Conservation (phyloP, 2,329 filamentous ascomycete genomes). For the Claviceps maximensis region DNA sequence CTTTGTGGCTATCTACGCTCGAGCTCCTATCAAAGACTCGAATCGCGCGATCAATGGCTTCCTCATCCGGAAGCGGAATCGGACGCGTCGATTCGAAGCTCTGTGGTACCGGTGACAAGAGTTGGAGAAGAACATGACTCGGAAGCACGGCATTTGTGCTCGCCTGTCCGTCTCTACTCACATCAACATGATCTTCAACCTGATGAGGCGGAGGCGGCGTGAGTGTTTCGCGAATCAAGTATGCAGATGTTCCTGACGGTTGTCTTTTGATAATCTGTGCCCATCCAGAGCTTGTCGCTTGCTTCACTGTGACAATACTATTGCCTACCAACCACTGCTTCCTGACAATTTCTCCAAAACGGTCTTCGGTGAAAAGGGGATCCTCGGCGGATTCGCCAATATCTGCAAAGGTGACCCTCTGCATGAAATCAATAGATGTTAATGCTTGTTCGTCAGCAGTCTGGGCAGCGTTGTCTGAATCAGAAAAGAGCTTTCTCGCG, state of each 20-base stretch:
- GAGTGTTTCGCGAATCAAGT: slow-evolving; percentile 46
- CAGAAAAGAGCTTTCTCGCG: slow-evolving; percentile 69
- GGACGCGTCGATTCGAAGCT: slow-evolving; percentile 48
- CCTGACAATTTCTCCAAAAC: slow-evolving; percentile 52
- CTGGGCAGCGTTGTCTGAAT: slow-evolving; percentile 55
- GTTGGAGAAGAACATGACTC: slow-evolving; percentile 58
- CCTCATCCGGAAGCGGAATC: slow-evolving; percentile 59
- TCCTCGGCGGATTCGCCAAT: slow-evolving; percentile 62
- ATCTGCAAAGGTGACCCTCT: slow-evolving; percentile 74
- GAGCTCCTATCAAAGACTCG: slow-evolving; percentile 74
- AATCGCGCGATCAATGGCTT: slow-evolving; percentile 60
- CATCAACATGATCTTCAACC: slow-evolving; percentile 32
- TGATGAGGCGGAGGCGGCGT: slow-evolving; percentile 45
- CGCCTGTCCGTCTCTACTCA: slow-evolving; percentile 35
- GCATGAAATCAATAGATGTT: slow-evolving; percentile 91
- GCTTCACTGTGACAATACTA: slow-evolving; percentile 61
- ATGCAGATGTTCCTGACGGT: slow-evolving; percentile 52
- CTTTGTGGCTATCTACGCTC: slow-evolving; percentile 88
- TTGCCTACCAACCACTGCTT: slow-evolving; percentile 63
- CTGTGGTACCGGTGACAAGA: slow-evolving; percentile 51
- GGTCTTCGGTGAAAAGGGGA: slow-evolving; percentile 48
- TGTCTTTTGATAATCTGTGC: slow-evolving; percentile 60
- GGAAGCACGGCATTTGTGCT: slow-evolving; percentile 53
- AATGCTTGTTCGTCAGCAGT: slow-evolving; percentile 83
- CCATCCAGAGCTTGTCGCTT: slow-evolving; percentile 51